These are phyloP conservation scores for Schizochytrium sp. DNA, from an alignment of 108 stramenopile genomes.

Conservation along the genomic window DNA sequence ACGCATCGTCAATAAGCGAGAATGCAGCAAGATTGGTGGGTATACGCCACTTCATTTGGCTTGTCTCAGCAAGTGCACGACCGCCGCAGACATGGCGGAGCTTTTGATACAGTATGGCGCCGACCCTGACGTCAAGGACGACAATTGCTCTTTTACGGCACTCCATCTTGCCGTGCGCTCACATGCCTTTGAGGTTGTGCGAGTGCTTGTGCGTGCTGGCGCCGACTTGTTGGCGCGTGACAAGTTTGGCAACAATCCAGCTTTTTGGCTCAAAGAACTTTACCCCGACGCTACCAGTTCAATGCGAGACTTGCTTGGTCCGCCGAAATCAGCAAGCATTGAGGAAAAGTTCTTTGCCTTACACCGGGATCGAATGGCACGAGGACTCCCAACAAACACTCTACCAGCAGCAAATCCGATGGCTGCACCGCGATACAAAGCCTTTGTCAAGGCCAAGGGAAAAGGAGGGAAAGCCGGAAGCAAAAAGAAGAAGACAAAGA, in stretches of 20 bases:
- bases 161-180: not conserved
- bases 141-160: not conserved
- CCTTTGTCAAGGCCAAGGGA: not conserved
- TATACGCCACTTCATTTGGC: not conserved
- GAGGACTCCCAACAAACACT: not conserved
- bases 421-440: not conserved
- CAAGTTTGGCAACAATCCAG: constrained; percentile 1
- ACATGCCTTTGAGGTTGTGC: not conserved
- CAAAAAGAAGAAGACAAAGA: not conserved
- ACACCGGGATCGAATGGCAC: not conserved
- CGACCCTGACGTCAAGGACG: not conserved
- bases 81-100: not conserved
- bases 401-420: not conserved
- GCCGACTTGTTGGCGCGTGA: not conserved
- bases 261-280: not conserved
- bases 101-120: not conserved
- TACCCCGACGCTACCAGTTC: not conserved
- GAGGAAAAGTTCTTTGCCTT: not conserved
- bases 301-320: not conserved
- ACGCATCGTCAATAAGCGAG: not conserved
- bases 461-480: not conserved
- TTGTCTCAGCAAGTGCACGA: not conserved
- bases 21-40: not conserved
- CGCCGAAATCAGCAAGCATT: not conserved
- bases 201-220: not conserved